Percentiles rank a stretch among this genome's conserved stretches.
Conservation (phyloP, 2,329 filamentous ascomycete species). For the Cordyceps pruinosa region DNA sequence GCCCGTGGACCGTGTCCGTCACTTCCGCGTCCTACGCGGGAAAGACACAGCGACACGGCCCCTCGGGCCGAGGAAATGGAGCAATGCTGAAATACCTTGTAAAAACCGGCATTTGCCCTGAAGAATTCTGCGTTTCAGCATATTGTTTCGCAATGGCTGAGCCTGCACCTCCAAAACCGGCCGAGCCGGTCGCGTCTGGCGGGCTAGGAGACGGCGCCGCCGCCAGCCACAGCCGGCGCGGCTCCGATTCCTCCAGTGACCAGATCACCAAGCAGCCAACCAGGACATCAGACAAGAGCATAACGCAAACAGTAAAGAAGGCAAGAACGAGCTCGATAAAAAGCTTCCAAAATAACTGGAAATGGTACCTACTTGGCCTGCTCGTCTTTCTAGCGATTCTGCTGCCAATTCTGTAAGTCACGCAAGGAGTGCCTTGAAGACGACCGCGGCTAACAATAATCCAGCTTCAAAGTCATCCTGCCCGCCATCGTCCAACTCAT, state of each 20-base stretch:
- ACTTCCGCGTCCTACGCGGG: no score
- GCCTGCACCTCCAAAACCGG: not conserved
- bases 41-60: not conserved
- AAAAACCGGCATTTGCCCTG: no score
- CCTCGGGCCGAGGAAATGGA: not conserved
- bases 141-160: not conserved
- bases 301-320: not conserved
- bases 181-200: not conserved
- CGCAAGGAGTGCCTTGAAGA: no score
- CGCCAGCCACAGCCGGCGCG: not conserved
- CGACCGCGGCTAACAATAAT: not conserved
- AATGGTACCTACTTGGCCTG: not conserved
- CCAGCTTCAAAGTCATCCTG: constrained; percentile 2
- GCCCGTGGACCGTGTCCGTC: no score
- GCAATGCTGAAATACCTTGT: not conserved
- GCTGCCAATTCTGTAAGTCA: not conserved
- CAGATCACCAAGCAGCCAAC: not conserved
- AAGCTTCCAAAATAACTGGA: not conserved
- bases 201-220: not conserved
- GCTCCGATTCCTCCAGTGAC: not conserved
- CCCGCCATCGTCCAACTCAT: constrained; percentile 3
- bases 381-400: not conserved
- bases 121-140: not conserved
- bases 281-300: not conserved
- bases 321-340: not conserved